These are phyloP conservation scores for Maudiozyma bulderi DNA, from an alignment of 805 yeast species.

Conservation along the genomic window DNA sequence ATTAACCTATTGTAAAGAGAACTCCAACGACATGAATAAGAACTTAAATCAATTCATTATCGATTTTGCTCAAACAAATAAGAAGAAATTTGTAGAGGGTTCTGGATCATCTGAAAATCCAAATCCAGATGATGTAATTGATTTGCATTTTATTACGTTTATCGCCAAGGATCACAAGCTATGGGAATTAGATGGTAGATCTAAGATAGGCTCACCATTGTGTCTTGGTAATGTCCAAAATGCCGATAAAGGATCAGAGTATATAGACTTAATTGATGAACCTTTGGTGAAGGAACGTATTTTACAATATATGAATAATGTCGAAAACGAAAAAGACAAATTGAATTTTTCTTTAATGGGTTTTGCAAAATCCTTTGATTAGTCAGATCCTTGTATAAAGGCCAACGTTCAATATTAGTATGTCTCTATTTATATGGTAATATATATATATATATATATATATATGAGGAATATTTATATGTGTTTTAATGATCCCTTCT, in stretches of 20 bases:
- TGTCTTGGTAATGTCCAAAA: constrained; percentile 38
- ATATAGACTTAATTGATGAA: constrained; percentile 44
- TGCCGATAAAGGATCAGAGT: constrained; percentile 19
- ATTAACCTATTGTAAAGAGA: constrained; percentile 10
- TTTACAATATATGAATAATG: constrained; percentile 53
- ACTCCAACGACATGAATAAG: constrained; percentile 34
- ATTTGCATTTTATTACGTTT: constrained; percentile 72
- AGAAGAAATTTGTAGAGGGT: constrained; percentile 13
- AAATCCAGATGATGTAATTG: constrained; percentile 40
- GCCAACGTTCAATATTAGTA: too few relatives aligned
- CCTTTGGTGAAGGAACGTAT: constrained; percentile 44
- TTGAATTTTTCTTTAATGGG: constrained; percentile 73
- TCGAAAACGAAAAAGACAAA: constrained; percentile 45
- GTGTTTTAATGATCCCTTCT: not conserved
- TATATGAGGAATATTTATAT: not conserved
- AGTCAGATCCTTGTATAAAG: not conserved
- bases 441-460: not conserved
- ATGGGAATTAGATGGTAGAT: constrained; percentile 83
- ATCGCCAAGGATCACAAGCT: constrained; percentile 49
- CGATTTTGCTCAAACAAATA: constrained; percentile 20
- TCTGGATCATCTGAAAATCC: constrained; percentile 67
- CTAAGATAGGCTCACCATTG: constrained; percentile 53
- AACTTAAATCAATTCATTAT: constrained; percentile 7
- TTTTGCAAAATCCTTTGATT: constrained; percentile 34
- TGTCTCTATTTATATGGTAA: not conserved